Conservation (phyloP, 306 rosid species). For the Acacia acuminata region DNA sequence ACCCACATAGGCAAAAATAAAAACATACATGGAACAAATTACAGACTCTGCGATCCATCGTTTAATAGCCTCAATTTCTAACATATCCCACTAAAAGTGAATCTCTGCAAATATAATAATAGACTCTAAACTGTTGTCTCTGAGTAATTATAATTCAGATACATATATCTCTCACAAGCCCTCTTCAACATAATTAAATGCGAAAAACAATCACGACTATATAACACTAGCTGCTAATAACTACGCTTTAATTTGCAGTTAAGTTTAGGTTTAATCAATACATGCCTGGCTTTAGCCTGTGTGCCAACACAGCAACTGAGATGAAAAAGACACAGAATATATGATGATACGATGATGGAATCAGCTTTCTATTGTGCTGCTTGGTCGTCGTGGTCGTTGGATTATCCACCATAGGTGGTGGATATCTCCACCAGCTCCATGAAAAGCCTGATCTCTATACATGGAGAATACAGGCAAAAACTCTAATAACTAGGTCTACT, state of each 20-base stretch:
- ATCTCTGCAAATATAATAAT: neutral
- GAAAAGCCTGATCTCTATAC: constrained; percentile 5
- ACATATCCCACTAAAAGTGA: neutral
- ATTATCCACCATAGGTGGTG: constrained; percentile 28
- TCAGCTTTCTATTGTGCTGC: constrained; percentile 25
- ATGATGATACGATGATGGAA: neutral
- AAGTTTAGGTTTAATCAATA: constrained; percentile 31
- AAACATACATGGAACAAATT: neutral
- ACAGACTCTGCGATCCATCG: neutral
- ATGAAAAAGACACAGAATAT: neutral
- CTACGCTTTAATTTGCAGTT: neutral
- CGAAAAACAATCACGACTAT: neutral
- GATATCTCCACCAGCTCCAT: constrained; percentile 25
- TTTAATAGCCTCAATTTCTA: neutral
- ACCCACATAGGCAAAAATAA: neutral
- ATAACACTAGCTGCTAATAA: neutral
- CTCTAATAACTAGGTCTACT: neutral
- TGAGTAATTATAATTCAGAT: neutral
- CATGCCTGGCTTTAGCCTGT: constrained; percentile 71
- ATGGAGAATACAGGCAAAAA: constrained; percentile 18
- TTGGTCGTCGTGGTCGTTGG: constrained; percentile 3
- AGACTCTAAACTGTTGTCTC: neutral
- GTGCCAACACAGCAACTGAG: constrained; percentile 40
- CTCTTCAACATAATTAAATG: neutral
- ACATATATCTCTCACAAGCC: constrained; percentile 23